Base-by-base conservation (phyloP, 2,329 filamentous ascomycete genomes). In the Colletotrichum caudatum region DNA sequence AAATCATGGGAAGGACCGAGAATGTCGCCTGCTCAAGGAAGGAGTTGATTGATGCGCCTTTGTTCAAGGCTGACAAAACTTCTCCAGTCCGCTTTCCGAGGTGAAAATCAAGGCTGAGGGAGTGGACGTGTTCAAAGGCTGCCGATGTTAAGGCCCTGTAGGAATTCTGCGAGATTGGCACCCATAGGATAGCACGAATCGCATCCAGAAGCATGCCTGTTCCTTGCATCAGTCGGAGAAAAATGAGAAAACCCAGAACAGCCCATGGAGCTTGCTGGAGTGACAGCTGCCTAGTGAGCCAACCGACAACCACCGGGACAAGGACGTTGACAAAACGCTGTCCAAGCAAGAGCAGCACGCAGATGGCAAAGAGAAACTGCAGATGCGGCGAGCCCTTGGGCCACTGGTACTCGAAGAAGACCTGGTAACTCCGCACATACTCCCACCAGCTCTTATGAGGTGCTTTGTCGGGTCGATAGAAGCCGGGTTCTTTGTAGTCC, bases 331-430 rank as follows among this genome's bases (percentile, higher is more conserved):
- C 89, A 60, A 91, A 85, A 73, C 96, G 91, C 83, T 98, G 95
- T 14, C 92, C 77, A 57, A 96, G 81, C 66, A 98, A 90, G 59
- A 99, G 87, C 46, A 90, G 64, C 78, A 98, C 95, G 82, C 96
- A 98, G 59, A 94, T 77, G 26, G 97, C 80, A 26, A 98, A 94
- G 66, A 95, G 88, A 33, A 94, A 75, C 83, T 98, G 92, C 66
- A 99, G 85, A 74, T 86, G 88, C 6, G 78, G 54, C 48, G 94
- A 91, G 78, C 95, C 95, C 77, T 91, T 92, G 0, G 96, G 96
- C 96, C 96, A 99, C 70, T 98, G 89, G 79, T 98, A 99, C 0
- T 95, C 95, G 80, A 98, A 97, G 82, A 99, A 97, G 63, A 98
- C 86, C 16, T 92, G 93, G 81, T 98, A 99, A 57, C 95, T 94